Evolutionary conservation across 164 flowering plant species (phyloP).

Genomic region (Tinospora cordifolia): DNA sequence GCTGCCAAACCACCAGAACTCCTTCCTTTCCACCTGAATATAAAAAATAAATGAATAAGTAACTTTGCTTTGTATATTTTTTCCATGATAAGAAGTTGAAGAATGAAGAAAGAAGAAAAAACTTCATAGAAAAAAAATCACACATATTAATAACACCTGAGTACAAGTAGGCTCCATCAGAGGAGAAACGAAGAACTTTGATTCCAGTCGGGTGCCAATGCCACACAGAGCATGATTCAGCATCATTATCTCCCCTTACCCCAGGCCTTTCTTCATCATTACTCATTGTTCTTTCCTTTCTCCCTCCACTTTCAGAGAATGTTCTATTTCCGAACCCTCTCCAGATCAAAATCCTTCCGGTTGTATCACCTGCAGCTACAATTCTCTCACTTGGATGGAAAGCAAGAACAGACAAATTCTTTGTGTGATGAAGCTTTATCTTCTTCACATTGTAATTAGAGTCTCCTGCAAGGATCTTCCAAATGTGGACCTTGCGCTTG

Average conservation of each 20-base stretch:
- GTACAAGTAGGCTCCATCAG: slow-evolving; percentile 86
- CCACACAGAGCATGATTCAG: slow-evolving; percentile 91
- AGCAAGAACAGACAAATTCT: slow-evolving; percentile 54
- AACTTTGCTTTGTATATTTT: not conserved
- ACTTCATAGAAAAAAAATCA: not conserved
- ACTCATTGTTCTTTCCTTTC: slow-evolving; percentile 12
- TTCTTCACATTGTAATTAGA: slow-evolving; percentile 39
- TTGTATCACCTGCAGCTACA: slow-evolving; percentile 83
- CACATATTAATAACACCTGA: slow-evolving; percentile 41
- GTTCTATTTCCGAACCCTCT: slow-evolving; percentile 61
- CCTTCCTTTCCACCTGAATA: slow-evolving; percentile 86
- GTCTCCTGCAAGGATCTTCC: slow-evolving; percentile 54
- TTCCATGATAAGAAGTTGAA: no score
- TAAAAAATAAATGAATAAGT: not conserved
- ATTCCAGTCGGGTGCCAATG: slow-evolving; percentile 94
- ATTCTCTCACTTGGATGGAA: slow-evolving; percentile 80
- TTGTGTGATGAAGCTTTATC: slow-evolving; percentile 77
- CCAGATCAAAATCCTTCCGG: slow-evolving; percentile 92
- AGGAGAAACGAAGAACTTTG: slow-evolving; percentile 61
- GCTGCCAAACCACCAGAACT: slow-evolving; percentile 93
- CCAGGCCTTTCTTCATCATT: slow-evolving; percentile 69
- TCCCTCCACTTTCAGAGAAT: slow-evolving; percentile 23
- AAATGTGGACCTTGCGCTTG: slow-evolving; percentile 50
- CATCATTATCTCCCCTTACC: slow-evolving; percentile 77
- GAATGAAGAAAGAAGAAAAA: not conserved